Conservation (phyloP, 2,329 filamentous ascomycete genomes). For the Rhynchosporium agropyri region DNA sequence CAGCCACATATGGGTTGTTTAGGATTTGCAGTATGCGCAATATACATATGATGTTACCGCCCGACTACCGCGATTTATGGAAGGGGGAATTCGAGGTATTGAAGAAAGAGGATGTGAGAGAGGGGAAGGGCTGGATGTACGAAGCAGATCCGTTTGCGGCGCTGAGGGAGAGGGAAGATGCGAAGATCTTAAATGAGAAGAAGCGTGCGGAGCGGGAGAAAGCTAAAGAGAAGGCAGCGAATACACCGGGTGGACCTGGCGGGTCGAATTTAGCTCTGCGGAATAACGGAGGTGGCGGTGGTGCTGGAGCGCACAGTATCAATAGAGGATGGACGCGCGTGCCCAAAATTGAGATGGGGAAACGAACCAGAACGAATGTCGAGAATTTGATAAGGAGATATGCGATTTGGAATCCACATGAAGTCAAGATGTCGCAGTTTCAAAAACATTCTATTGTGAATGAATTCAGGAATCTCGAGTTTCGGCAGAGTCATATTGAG, state of each 20-base stretch:
- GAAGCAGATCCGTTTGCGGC: conserved; percentile 92
- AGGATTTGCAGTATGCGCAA: conserved; percentile 95
- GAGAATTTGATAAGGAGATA: conserved; percentile 78
- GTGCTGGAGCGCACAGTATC: conserved; percentile 44
- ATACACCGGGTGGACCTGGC: conserved; percentile 60
- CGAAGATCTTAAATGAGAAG: conserved; percentile 75
- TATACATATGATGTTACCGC: conserved; percentile 90
- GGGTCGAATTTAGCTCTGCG: conserved; percentile 51
- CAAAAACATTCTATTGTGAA: conserved; percentile 65
- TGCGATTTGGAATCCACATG: conserved; percentile 85
- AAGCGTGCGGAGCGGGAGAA: conserved; percentile 73
- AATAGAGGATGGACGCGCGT: conserved; percentile 79
- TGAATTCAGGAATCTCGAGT: conserved; percentile 78
- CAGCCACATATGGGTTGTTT: conserved; percentile 88
- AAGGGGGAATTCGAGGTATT: conserved; percentile 81
- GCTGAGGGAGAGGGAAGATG: conserved; percentile 76
- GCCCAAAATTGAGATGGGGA: conserved; percentile 92
- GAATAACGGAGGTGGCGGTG: conserved; percentile 46
- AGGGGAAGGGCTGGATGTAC: conserved; percentile 87
- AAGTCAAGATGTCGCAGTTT: conserved; percentile 61
- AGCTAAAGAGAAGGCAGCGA: conserved; percentile 67
- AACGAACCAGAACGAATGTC: conserved; percentile 74
- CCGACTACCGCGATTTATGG: conserved; percentile 87
- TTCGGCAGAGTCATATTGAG: conserved; percentile 84
- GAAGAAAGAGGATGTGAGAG: conserved; percentile 78